These are phyloP conservation scores for Calendula officinalis DNA, from an alignment of 129 eudicot genomes.

Conservation along the genomic window DNA sequence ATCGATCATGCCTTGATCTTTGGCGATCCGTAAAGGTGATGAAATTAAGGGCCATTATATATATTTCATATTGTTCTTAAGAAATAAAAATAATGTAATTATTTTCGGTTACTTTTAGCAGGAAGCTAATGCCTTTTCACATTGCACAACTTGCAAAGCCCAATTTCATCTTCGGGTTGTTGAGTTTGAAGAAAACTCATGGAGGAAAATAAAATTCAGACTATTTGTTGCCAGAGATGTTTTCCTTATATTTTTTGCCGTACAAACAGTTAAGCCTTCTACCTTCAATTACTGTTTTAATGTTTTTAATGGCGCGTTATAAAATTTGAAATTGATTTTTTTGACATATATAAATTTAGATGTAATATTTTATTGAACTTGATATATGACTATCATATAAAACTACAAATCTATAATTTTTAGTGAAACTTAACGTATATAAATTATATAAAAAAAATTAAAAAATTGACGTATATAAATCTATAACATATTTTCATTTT, in stretches of 20 bases:
- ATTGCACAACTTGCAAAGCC: constrained; percentile 95
- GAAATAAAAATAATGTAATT: not conserved
- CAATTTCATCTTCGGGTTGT: constrained; percentile 76
- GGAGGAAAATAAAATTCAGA: constrained; percentile 78
- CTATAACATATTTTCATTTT: not conserved
- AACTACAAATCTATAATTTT: too few species aligned
- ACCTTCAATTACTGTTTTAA: constrained; percentile 12
- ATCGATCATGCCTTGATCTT: constrained; percentile 81
- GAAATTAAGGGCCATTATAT: constrained; percentile 5
- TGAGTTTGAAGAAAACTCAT: constrained; percentile 55
- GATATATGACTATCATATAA: too few species aligned
- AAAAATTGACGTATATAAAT: too few species aligned
- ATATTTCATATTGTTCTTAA: not conserved
- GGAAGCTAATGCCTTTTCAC: constrained; percentile 91
- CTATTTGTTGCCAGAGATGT: constrained; percentile 78
- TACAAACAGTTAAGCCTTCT: constrained; percentile 58
- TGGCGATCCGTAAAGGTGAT: constrained; percentile 86
- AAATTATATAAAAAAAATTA: too few species aligned
- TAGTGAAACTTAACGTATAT: too few species aligned
- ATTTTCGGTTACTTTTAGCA: constrained; percentile 20
- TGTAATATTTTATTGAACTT: too few species aligned
- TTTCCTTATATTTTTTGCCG: constrained; percentile 68
- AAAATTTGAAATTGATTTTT: too few species aligned
- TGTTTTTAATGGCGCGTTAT: too few species aligned
- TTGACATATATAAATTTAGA: too few species aligned